Conservation (phyloP, 148 eudicot species). For the Cornus controversa region DNA sequence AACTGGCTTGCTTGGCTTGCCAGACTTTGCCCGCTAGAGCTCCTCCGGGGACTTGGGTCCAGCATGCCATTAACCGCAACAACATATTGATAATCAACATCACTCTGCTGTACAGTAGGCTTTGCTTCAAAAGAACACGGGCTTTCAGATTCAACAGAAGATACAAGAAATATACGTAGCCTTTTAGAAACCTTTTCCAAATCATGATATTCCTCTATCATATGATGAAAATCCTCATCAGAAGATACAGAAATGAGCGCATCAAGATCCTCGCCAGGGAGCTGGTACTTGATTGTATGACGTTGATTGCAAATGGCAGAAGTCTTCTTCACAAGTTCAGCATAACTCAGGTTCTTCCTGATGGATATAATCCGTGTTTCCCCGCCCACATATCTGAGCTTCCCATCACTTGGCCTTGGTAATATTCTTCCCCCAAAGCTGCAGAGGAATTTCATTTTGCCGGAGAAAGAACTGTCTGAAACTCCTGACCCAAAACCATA, state of each 20-base stretch:
- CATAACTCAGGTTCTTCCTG: conserved; percentile 55
- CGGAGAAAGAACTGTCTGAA: conserved; percentile 42
- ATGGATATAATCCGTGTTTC: conserved; percentile 83
- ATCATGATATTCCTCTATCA: conserved; percentile 92
- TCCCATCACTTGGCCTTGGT: conserved; percentile 87
- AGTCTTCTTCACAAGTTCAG: conserved; percentile 68
- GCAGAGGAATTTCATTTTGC: conserved; percentile 79
- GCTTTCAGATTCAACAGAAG: conserved; percentile 49
- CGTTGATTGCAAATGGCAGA: conserved; percentile 60
- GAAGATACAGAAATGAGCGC: conserved; percentile 89
- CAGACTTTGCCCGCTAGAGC: conserved; percentile 48
- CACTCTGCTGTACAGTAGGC: conserved; percentile 44
- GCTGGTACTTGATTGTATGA: conserved; percentile 81
- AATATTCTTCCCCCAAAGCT: conserved; percentile 93
- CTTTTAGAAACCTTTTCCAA: conserved; percentile 67
- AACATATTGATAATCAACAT: conserved; percentile 71
- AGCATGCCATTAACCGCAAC: conserved; percentile 72
- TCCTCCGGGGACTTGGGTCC: conserved; percentile 46
- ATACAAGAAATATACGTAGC: conserved; percentile 69
- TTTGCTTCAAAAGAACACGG: conserved; percentile 40
- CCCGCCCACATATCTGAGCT: conserved; percentile 92
- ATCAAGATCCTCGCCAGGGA: conserved; percentile 94
- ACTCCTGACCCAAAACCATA: conserved; percentile 29
- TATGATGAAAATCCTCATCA: conserved; percentile 83
- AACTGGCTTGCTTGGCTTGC: conserved; percentile 32